Percentiles rank a stretch among this genome's conserved stretches.
Evolutionary conservation across 495 filamentous ascomycete species (phyloP).

Genomic region (Xylaria cubensis): DNA sequence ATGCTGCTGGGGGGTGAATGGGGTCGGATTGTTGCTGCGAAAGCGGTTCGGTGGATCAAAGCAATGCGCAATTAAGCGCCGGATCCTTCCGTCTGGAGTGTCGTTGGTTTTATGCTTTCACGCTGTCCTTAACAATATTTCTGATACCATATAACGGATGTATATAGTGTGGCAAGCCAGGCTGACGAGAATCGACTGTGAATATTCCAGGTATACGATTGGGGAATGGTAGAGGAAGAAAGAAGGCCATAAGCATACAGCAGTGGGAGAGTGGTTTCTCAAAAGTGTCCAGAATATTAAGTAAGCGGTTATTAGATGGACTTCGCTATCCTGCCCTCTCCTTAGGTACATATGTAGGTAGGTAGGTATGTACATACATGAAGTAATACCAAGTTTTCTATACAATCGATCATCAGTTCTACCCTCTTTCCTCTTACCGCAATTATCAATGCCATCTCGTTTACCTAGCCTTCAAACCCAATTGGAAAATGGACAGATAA

Average conservation of each 20-base stretch:
- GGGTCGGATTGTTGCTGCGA: slow-evolving; percentile 17
- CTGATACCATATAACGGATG: background rate
- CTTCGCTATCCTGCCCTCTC: background rate
- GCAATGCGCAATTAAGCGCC: slow-evolving; percentile 19
- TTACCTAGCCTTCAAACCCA: background rate
- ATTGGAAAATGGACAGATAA: background rate
- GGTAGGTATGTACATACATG: too few species aligned
- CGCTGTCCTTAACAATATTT: background rate
- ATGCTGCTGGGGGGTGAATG: background rate
- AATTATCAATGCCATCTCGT: background rate
- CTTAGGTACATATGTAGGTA: background rate
- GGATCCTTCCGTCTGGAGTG: slow-evolving; percentile 22
- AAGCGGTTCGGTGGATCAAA: background rate
- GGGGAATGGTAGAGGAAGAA: background rate
- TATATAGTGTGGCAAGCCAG: background rate
- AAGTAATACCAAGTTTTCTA: too few species aligned
- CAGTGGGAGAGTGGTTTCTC: background rate
- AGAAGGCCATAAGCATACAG: background rate
- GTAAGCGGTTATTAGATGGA: background rate
- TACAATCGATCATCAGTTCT: too few species aligned
- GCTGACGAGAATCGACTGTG: background rate
- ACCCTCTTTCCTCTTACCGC: background rate
- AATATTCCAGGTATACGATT: background rate
- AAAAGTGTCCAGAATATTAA: background rate
- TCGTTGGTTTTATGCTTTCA: background rate